Conservation (phyloP, 768 basidiomycete genomes). For the Mycena galopus region DNA sequence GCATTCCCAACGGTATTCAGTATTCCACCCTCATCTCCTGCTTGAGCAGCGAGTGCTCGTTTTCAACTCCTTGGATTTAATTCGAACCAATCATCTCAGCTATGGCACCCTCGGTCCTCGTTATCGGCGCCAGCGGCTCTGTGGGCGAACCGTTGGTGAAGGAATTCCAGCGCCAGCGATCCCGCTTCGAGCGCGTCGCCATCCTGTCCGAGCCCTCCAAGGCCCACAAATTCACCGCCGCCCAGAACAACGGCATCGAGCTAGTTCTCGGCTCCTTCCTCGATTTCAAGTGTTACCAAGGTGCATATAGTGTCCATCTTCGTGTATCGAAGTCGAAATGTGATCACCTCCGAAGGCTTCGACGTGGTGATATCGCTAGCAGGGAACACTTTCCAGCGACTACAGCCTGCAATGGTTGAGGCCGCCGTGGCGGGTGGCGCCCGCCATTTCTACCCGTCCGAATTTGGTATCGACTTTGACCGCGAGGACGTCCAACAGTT, state of each 20-base stretch:
- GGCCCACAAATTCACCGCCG: not conserved
- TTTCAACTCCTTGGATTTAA: too few species aligned
- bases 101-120: constrained; percentile 8
- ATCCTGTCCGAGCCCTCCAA: constrained; percentile 3
- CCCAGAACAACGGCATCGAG: constrained; percentile 10
- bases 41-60: too few species aligned
- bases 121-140: constrained; percentile 18
- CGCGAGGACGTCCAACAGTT: not conserved
- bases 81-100: too few species aligned
- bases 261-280: constrained; percentile 9
- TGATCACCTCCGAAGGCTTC: constrained; percentile 23
- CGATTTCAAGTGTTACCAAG: constrained; percentile 16
- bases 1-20: too few species aligned
- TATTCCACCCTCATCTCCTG: too few species aligned
- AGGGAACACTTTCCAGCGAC: not conserved
- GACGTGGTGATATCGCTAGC: constrained; percentile 14
- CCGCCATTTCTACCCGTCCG: constrained; percentile 25
- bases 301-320: not conserved
- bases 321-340: too few species aligned
- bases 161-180: constrained; percentile 5
- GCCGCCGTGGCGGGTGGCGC: constrained; percentile 19
- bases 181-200: constrained; percentile 5
- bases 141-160: not conserved
- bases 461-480: constrained; percentile 3
- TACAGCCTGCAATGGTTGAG: constrained; percentile 20